Percentiles rank a stretch among this genome's conserved stretches.
Conservation (phyloP, 306 rosid genomes). For the Astragalus glycyphyllos region DNA sequence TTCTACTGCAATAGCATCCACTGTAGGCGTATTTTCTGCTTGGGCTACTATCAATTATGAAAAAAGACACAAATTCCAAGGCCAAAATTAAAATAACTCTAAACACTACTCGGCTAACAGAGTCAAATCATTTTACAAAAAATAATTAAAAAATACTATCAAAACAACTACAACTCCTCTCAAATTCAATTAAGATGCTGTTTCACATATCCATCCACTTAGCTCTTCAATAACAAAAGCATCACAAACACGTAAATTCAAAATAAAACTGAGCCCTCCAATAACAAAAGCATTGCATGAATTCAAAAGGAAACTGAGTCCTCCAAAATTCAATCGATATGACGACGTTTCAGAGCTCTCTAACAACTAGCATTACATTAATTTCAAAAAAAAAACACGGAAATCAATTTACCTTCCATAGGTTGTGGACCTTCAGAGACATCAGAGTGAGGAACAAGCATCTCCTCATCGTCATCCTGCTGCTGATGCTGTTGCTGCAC, state of each 20-base stretch:
- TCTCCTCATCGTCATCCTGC: slow-evolving; percentile 54
- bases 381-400: neutral
- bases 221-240: no score
- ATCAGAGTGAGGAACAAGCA: slow-evolving; percentile 58
- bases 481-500: slow-evolving; percentile 44
- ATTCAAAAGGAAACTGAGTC: neutral
- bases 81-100: neutral
- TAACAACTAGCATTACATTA: slow-evolving; percentile 18
- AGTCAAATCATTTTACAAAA: neutral
- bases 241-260: neutral
- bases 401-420: slow-evolving; percentile 55
- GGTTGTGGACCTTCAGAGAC: slow-evolving; percentile 61
- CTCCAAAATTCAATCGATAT: neutral
- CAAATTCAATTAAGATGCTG: neutral
- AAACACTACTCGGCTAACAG: neutral
- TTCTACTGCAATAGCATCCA: slow-evolving; percentile 45
- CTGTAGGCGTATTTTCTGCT: slow-evolving; percentile 37
- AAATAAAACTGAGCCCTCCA: neutral
- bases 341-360: neutral
- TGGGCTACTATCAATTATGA: slow-evolving; percentile 23
- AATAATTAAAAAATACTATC: neutral
- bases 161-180: neutral
- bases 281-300: neutral
- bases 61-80: neutral
- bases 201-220: neutral